Evolutionary conservation across 768 basidiomycete species (phyloP), one percentile per base, ranked within the genome.

Genomic region (Xerocomellus chrysenteron): DNA sequence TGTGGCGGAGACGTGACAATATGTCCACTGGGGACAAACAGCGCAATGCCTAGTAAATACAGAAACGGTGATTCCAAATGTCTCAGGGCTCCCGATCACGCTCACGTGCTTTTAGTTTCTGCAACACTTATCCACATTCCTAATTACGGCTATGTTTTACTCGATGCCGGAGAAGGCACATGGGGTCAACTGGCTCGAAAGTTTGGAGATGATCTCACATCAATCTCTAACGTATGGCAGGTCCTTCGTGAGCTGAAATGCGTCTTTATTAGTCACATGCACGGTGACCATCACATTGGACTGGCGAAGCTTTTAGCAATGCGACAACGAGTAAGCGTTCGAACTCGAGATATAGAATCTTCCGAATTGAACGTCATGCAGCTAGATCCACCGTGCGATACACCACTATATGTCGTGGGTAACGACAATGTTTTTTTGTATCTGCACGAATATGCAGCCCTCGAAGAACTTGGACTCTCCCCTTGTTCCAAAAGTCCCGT

Each of bases 251-350:
- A 88, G 48, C 70, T 94, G 13, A 87, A 82, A 64, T 85, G 90
- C 66, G 80, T 98, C 37, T 97, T 87, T 69, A 77, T 96, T 57
- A 93, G 90, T 58, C 96, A 98, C 68, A 81, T 89, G 62, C 96
- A 97, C 65, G 95, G 82, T 0, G 96, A 98, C 66, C 96, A 98
- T 70, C 95, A 97, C 67, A 80, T 88, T 40, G 95, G 96, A 9
- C 69, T 95, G 35, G 79, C 86, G 0, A 83, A 85, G 55, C 74
- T 98, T 9, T 76, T 98, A 17, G 76, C 82, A 0, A 82, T 86
- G 74, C 80, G 96, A 52, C 80, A 78, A 50, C 74, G 77, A 73
- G 95, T 93, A 57, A 41, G 71, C 13, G 1, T 21, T 51, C 17
- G 0, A 4, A 39, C 4, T 30, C 1, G 9, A 57, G 13, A 14